phyloP scores from a whole-genome alignment of 192 early-diverging fungal species.

The Coemansia sp. region DNA sequence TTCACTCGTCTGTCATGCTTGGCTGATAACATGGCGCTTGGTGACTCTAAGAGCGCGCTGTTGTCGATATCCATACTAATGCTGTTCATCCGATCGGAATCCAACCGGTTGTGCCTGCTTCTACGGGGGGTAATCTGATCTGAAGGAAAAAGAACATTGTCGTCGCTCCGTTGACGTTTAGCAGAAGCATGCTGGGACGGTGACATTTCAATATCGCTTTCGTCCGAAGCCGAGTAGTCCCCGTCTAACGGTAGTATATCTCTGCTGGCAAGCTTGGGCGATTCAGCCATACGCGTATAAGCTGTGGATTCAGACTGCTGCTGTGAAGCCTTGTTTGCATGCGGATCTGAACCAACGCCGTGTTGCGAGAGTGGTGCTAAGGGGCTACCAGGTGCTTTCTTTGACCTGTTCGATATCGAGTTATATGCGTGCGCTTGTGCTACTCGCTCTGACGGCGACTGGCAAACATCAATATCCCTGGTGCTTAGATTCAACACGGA shows the following conservation, averaged over 20 bases:
- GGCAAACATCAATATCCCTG: background rate
- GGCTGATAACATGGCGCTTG: slow-evolving; percentile 41
- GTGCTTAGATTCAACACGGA: background rate
- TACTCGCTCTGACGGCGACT: slow-evolving; percentile 30
- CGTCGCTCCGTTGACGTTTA: slow-evolving; percentile 26
- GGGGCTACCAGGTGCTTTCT: background rate
- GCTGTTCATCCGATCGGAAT: background rate
- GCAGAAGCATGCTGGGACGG: slow-evolving; percentile 34
- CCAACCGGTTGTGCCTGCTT: background rate
- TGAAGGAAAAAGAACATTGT: background rate
- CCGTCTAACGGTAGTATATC: background rate
- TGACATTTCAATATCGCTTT: slow-evolving; percentile 38
- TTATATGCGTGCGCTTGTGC: slow-evolving; percentile 22
- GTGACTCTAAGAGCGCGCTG: slow-evolving; percentile 25
- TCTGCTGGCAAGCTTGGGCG: background rate
- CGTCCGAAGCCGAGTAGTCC: slow-evolving; percentile 10
- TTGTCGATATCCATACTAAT: slow-evolving; percentile 25
- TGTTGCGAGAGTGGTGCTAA: background rate
- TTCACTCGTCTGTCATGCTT: slow-evolving; percentile 29
- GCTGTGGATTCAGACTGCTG: background rate
- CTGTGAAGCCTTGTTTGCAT: background rate
- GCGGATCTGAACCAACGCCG: background rate
- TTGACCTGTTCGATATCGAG: slow-evolving; percentile 9
- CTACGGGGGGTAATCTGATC: background rate
- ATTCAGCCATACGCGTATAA: background rate